phyloP scores from a whole-genome alignment of 306 rosid species.

The cucumber (Cucumis sativus) region DNA sequence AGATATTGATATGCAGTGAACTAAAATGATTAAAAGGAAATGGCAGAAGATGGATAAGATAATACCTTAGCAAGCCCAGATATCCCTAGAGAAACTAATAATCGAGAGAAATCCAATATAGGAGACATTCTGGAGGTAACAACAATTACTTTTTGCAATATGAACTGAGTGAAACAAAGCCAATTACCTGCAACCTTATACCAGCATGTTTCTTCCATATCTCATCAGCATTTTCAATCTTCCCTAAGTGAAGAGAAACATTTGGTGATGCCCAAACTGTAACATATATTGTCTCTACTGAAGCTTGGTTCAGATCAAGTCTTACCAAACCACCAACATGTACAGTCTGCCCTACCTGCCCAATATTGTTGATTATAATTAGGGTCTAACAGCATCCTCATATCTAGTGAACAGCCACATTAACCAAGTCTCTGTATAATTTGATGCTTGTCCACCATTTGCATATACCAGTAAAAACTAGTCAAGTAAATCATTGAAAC shows the following conservation, averaged over 20 bases:
- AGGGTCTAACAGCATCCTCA: background rate
- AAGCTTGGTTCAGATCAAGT: slow-evolving; percentile 62
- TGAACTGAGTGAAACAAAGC: background rate
- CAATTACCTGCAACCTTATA: slow-evolving; percentile 61
- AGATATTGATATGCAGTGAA: background rate
- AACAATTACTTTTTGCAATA: background rate
- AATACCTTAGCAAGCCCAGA: background rate
- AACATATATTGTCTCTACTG: slow-evolving; percentile 67
- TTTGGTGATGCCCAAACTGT: slow-evolving; percentile 82
- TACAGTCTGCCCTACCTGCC: slow-evolving; percentile 73
- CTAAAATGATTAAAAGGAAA: background rate
- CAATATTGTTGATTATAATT: background rate
- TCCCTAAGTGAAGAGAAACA: slow-evolving; percentile 81
- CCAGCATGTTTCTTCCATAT: slow-evolving; percentile 78
- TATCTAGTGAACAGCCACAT: background rate
- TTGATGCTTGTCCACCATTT: background rate
- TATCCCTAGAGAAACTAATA: background rate
- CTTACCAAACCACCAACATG: slow-evolving; percentile 75
- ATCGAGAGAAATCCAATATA: background rate
- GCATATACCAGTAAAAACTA: background rate
- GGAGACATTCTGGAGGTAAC: background rate
- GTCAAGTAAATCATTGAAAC: background rate
- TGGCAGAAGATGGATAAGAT: background rate
- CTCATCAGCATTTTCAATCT: slow-evolving; percentile 82
- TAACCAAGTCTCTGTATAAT: background rate